Percentiles rank a stretch among this genome's conserved stretches.
phyloP scores from a whole-genome alignment of 1,284 basidiomycete species.

The Ceratobasidium sp. region DNA sequence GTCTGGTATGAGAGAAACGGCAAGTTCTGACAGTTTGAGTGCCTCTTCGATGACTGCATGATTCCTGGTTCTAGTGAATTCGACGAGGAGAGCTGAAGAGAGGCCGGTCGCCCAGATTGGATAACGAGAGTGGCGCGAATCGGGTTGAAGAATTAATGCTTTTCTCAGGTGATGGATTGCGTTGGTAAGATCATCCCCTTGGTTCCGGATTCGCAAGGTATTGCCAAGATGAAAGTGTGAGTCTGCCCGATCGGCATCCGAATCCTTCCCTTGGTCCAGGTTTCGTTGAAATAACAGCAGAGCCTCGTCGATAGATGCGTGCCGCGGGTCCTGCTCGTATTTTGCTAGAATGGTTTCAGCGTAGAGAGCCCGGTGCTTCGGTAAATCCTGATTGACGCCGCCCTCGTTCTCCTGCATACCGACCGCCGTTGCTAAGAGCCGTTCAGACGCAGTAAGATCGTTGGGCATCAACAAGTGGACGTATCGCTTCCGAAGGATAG shows the following conservation, averaged over 20 bases:
- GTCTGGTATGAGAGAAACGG: constrained; percentile 2
- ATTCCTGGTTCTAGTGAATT: constrained; percentile 7
- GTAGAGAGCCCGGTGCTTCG: constrained; percentile 1
- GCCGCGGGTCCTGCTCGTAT: constrained; percentile 5
- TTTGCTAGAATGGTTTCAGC: constrained; percentile 18
- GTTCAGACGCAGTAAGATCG: not conserved
- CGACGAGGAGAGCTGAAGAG: constrained; percentile 1
- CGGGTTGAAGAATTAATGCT: constrained; percentile 10
- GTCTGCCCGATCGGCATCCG: constrained; percentile 7
- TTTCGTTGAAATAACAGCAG: not conserved
- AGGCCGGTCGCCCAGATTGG: constrained; percentile 20
- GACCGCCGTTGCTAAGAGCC: not conserved
- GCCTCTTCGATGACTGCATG: not conserved
- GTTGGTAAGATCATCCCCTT: not conserved
- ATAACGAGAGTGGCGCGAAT: constrained; percentile 16
- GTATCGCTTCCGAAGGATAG: constrained; percentile 11
- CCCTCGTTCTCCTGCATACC: not conserved
- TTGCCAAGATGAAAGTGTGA: not conserved
- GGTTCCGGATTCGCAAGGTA: constrained; percentile 11
- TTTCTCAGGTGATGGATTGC: constrained; percentile 17
- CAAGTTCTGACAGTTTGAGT: not conserved
- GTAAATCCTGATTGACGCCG: constrained; percentile 5
- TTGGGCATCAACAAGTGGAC: not conserved
- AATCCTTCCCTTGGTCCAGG: not conserved
- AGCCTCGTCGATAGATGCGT: not conserved